Base-by-base conservation (phyloP, 1,284 basidiomycete genomes). In the Sanghuangporus sanghuang region DNA sequence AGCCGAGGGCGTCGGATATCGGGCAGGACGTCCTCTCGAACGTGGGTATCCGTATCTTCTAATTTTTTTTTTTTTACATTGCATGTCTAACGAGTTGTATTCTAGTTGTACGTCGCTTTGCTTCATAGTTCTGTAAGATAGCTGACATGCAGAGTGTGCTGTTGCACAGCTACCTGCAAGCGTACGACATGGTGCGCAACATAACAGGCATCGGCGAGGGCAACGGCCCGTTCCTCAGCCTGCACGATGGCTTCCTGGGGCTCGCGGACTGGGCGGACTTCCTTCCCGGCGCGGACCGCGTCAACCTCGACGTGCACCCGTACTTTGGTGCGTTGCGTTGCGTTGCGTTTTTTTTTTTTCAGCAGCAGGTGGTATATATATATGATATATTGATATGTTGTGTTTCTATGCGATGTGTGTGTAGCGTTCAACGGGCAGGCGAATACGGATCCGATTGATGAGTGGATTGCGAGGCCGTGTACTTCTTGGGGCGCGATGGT, bases 191-290 rank as follows among this genome's bases (percentile, higher is more conserved):
- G 68, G 75, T 87, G 46, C 80, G 86, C 38, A 75, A 73, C 8
- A 81, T 87, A 70, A 84, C 83, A 6, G 86, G 86, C 23, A 71
- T 74, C 21, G 82, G 85, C 14, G 75, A 73, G 57, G 83, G 83
- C 46, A 80, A 84, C 18, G 85, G 85, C 1, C 82, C 85, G 8
- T 78, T 78, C 70, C 78, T 87, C 50, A 71, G 78, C 16, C 76
- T 85, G 52, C 84, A 83, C 72, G 84, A 86, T 62, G 84, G 76
- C 14, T 75, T 77, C 67, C 48, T 67, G 21, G 67, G 71, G 70
- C 65, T 71, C 23, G 64, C 61, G 14, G 67, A 64, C 2, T 87
- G 82, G 81, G 74, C 73, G 21, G 78, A 76, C 67, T 86, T 83
- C 77, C 67, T 86, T 46, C 72, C 77, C 36, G 82, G 83, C n/a